Conservation (phyloP, 2,329 filamentous ascomycete species). For the Orbilia brochopaga region DNA sequence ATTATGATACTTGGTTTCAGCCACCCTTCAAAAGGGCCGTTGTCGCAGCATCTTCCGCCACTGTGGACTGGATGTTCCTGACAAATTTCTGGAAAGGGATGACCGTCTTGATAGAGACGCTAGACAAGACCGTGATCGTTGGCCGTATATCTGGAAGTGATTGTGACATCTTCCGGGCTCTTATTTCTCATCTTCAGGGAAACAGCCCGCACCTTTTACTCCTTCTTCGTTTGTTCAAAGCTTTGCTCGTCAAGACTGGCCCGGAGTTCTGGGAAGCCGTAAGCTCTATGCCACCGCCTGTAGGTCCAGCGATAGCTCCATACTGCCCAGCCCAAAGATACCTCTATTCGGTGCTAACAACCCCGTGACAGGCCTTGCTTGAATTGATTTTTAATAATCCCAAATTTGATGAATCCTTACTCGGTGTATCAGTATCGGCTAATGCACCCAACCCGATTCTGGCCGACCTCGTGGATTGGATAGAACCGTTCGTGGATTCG, state of each 20-base stretch:
- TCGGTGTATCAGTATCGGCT: conserved; percentile 48
- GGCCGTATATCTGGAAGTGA: conserved; percentile 54
- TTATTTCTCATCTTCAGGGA: conserved; percentile 53
- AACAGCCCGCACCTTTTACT: conserved; percentile 52
- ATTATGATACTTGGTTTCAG: conserved; percentile 53
- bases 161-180: conserved; percentile 54
- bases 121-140: conserved; percentile 53
- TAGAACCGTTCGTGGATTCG: conserved; percentile 53
- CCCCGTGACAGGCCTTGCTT: conserved; percentile 48
- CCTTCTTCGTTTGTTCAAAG: conserved; percentile 52
- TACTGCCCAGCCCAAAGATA: background rate
- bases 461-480: conserved; percentile 53
- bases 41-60: conserved; percentile 47
- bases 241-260: conserved; percentile 53
- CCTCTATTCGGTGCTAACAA: conserved; percentile 17
- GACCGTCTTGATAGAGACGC: conserved; percentile 51
- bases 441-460: conserved; percentile 47
- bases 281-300: conserved; percentile 43
- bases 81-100: conserved; percentile 52
- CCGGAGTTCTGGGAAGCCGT: conserved; percentile 54
- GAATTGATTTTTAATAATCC: conserved; percentile 54
- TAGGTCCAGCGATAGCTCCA: conserved; percentile 8
- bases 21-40: conserved; percentile 51
- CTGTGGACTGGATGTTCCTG: conserved; percentile 32
- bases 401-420: conserved; percentile 52